Percentiles rank a stretch among this genome's conserved stretches.
Evolutionary conservation across 352 stramenopile species (phyloP).

Genomic region (Elongisporangium anandrum): DNA sequence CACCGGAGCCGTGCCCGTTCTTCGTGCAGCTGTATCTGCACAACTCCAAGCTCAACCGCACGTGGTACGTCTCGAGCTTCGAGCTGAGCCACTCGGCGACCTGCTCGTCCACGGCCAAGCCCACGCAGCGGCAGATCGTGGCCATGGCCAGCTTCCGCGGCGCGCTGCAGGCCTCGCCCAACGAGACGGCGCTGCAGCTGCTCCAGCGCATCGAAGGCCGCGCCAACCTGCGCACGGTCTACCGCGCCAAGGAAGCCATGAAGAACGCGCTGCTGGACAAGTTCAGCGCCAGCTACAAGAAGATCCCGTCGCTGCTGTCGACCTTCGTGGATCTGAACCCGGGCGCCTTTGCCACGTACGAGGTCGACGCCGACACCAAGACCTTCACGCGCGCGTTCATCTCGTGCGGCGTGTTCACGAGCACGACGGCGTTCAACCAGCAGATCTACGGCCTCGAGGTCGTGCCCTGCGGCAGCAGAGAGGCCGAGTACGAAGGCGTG

Average conservation of each 20-base stretch:
- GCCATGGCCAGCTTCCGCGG: constrained; percentile 34
- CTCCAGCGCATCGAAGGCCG: constrained; percentile 24
- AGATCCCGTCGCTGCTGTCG: constrained; percentile 36
- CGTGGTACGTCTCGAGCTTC: constrained; percentile 61
- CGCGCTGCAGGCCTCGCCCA: constrained; percentile 19
- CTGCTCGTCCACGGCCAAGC: constrained; percentile 46
- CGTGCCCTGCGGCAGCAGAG: constrained; percentile 18
- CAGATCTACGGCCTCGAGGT: constrained; percentile 51
- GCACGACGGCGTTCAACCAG: constrained; percentile 36
- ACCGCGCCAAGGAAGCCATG: constrained; percentile 47
- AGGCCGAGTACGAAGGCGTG: constrained; percentile 32
- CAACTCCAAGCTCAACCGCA: constrained; percentile 43
- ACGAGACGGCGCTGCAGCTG: constrained; percentile 31
- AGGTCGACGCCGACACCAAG: constrained; percentile 11
- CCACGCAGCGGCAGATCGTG: constrained; percentile 51
- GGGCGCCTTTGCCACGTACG: constrained; percentile 22
- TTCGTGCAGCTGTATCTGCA: constrained; percentile 66
- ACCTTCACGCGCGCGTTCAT: constrained; percentile 42
- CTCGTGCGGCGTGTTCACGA: constrained; percentile 38
- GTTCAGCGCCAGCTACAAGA: constrained; percentile 27
- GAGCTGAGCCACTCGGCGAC: constrained; percentile 30
- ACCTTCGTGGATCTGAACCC: constrained; percentile 35
- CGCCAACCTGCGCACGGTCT: constrained; percentile 51
- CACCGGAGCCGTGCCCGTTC: constrained; percentile 32
- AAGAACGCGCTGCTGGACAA: constrained; percentile 25